phyloP scores from a whole-genome alignment of 768 basidiomycete genomes.

The Lactarius pseudohatsudake region DNA sequence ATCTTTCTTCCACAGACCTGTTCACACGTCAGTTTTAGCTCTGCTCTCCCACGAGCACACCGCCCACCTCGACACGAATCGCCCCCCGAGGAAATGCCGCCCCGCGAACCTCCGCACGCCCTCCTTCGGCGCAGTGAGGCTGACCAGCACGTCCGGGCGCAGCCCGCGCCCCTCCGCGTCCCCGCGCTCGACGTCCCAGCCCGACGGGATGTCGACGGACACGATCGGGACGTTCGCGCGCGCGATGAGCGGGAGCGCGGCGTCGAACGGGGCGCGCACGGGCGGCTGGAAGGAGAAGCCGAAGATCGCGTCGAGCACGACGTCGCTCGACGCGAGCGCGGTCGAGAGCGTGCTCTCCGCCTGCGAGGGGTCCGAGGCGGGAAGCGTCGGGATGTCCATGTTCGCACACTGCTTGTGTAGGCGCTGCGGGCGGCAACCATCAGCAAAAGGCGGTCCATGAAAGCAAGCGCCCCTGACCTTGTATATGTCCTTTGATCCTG shows the following conservation, averaged over 20 bases:
- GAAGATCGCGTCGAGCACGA: slow-evolving; percentile 94
- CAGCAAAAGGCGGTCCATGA: background rate
- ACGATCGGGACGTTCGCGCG: slow-evolving; percentile 76
- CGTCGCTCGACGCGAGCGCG: slow-evolving; percentile 62
- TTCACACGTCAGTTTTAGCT: background rate
- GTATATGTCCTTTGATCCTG: slow-evolving; percentile 92
- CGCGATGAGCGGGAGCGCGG: slow-evolving; percentile 64
- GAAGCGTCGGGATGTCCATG: slow-evolving; percentile 76
- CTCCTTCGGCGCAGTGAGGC: slow-evolving; percentile 91
- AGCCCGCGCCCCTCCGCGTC: slow-evolving; percentile 56
- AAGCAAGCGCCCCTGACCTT: slow-evolving; percentile 45
- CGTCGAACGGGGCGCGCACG: slow-evolving; percentile 83
- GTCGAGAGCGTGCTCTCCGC: slow-evolving; percentile 42
- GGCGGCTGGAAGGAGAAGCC: slow-evolving; percentile 97
- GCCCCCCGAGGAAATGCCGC: slow-evolving; percentile 88
- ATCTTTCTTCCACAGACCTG: slow-evolving; percentile 74
- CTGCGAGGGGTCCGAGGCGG: slow-evolving; percentile 44
- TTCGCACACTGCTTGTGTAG: slow-evolving; percentile 86
- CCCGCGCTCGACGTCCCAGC: slow-evolving; percentile 92
- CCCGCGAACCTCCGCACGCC: slow-evolving; percentile 79
- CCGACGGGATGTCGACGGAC: slow-evolving; percentile 94
- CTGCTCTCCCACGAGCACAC: too few relatives aligned
- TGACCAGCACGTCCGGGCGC: slow-evolving; percentile 77
- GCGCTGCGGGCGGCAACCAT: slow-evolving; percentile 45
- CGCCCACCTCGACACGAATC: slow-evolving; percentile 48